Evolutionary conservation across 306 rosid genomes (phyloP).

Genomic region (Cucumis cinereus): DNA sequence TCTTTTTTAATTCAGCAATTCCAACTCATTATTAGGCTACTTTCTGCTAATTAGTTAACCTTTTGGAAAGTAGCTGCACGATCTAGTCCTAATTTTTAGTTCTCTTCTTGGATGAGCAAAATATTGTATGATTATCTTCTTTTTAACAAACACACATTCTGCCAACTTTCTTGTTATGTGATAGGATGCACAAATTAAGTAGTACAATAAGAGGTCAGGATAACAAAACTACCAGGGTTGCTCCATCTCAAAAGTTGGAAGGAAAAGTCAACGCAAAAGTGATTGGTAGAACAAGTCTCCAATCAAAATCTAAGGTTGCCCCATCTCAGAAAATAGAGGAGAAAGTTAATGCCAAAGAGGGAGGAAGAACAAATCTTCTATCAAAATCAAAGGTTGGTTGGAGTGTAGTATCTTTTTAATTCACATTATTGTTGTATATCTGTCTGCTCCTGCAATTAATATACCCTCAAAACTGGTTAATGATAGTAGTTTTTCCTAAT

Average conservation of each 20-base stretch:
- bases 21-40: background rate
- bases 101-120: background rate
- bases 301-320: constrained; percentile 20
- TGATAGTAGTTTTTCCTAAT: background rate
- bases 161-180: background rate
- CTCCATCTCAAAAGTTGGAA: constrained; percentile 2
- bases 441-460: background rate
- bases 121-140: background rate
- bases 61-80: background rate
- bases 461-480: background rate
- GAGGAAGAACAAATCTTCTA: constrained; percentile 33
- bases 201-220: constrained; percentile 12
- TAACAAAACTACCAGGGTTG: constrained; percentile 26
- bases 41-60: background rate
- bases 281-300: constrained; percentile 29
- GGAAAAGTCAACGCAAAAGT: constrained; percentile 28
- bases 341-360: constrained; percentile 28
- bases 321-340: constrained; percentile 11
- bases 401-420: background rate
- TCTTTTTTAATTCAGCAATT: background rate
- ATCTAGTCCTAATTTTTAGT: background rate
- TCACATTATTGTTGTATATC: background rate
- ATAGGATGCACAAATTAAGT: constrained; percentile 47
- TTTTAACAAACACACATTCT: background rate
- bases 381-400: constrained; percentile 48